Evolutionary conservation across 2,329 filamentous ascomycete species (phyloP), one percentile per base, ranked within the genome.

Genomic region (Stagonosporopsis rhizophila): DNA sequence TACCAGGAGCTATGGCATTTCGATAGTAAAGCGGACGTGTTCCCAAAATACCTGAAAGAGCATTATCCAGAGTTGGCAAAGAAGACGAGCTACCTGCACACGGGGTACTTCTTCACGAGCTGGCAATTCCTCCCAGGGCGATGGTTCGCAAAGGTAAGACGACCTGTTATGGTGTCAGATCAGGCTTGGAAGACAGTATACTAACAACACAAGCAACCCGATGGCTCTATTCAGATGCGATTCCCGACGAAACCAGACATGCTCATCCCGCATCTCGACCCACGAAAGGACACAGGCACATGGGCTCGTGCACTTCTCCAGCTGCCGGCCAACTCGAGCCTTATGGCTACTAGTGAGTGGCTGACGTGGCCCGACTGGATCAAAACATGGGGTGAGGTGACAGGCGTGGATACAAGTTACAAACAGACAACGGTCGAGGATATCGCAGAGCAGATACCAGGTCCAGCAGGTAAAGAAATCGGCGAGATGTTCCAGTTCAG

Each of bases 401-500:
- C 59, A 7, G 67, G 65, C 23, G 54, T 60, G 9, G 58, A 54
- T 32, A 61, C 59, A 14, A 63, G 54, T n/a, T 64, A 66, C 19
- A 61, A 67, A 39, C 57, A 64, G 41, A 52, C 39, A 4, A 63
- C 40, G 6, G 49, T 58, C 14, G 46, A 57, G 17, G 47, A 62
- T 42, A 35, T 76, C 3, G 64, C 62, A 19, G 42, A 51, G 19
- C 27, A 60, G 41, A 54, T 70, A 9, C 57, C 64, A n/a, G 61
- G 59, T 6, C 59, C 69, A 47, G 42, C 69, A 37, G 49, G 68
- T 52, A 44, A 56, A 59, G 73, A 72, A 39, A 61, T 69, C 25
- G 68, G 64, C 1, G 67, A 75, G 32, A 72, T 68, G 57, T 66
- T 57, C 8, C 54, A 63, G 19, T 72, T 69, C 14, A 67, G 68